Evolutionary conservation across 2,329 filamentous ascomycete species (phyloP), one percentile per base, ranked within the genome.

Genomic region (Nemania sp.): DNA sequence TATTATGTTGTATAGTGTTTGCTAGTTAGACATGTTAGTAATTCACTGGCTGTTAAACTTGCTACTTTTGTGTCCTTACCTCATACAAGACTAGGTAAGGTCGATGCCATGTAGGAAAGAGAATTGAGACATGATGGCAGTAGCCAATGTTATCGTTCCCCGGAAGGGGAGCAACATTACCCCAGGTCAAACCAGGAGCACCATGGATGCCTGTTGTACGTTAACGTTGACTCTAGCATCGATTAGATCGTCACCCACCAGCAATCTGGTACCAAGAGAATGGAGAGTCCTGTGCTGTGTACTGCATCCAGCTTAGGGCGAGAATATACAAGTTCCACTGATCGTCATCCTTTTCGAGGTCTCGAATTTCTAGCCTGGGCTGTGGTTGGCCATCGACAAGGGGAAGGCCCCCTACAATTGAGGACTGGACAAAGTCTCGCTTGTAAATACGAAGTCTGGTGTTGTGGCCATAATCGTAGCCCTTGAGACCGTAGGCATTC

Each of bases 81-180:
- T 89, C 87, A 65, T 87, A 87, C 58, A 89, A 78, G 32, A 84
- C 86, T 66, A 96, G 82, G 78, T 95, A 97, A 0, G 93, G 92
- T 57, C 93, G 88, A 83, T 97, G 93, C 93, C 93, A 97, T 45
- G 90, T 86, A 45, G 91, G 88, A 77, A 97, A 96, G 18, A 96
- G 82, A 47, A 90, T 88, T 1, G 91, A 92, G 26, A 85, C 87
- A 79, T 97, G 93, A 15, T 88, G 88, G 78, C 93, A 97, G 78
- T 94, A 97, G 57, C 93, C 93, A 18, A 86, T 83, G 45, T 83
- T 80, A 64, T 84, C 82, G 66, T 86, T 87, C 1, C 87, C 87
- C 2, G 82, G 75, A 1, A 80, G 81, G 62, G 84, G 81, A 56
- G 80, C 74, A 24, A 89, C 87, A 38, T 81, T 84, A 32, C 83